Evolutionary conservation across 805 yeast genomes (phyloP).

Genomic region (Hanseniaspora thailandica): DNA sequence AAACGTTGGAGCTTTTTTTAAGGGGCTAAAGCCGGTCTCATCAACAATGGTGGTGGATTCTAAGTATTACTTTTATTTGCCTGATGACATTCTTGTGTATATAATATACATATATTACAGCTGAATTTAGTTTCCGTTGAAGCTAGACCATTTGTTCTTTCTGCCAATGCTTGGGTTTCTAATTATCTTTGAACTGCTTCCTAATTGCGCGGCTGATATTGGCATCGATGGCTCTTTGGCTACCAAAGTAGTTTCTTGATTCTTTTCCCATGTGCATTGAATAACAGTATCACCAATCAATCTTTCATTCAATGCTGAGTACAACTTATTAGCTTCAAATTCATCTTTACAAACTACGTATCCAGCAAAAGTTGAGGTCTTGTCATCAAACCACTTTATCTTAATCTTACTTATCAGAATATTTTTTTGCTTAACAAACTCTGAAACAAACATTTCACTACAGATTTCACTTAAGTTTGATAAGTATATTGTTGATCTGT

Average conservation of each 20-base stretch:
- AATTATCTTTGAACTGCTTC: background rate
- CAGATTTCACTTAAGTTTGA: conserved; percentile 25
- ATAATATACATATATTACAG: background rate
- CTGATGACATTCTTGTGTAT: too few relatives aligned
- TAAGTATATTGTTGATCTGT: conserved; percentile 20
- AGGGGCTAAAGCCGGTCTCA: too few relatives aligned
- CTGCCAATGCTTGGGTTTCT: background rate
- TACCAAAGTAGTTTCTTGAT: background rate
- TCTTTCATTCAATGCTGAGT: conserved; percentile 20
- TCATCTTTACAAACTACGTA: conserved; percentile 20
- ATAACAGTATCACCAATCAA: conserved; percentile 25
- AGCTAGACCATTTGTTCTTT: background rate
- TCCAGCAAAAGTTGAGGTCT: conserved; percentile 22
- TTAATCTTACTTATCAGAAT: conserved; percentile 19
- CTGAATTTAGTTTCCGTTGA: background rate
- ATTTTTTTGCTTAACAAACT: conserved; percentile 22
- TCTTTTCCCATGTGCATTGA: conserved; percentile 21
- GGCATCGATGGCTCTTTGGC: background rate
- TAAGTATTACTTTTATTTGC: too few relatives aligned
- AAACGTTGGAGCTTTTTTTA: too few relatives aligned
- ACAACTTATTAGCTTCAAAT: conserved; percentile 20
- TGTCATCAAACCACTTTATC: conserved; percentile 18
- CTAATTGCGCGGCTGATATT: background rate
- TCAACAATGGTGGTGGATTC: too few relatives aligned
- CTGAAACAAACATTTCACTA: conserved; percentile 23